Percentiles rank a stretch among this genome's conserved stretches.
Conservation (phyloP, 495 filamentous ascomycete genomes). For the Hypoxylon perforatum region DNA sequence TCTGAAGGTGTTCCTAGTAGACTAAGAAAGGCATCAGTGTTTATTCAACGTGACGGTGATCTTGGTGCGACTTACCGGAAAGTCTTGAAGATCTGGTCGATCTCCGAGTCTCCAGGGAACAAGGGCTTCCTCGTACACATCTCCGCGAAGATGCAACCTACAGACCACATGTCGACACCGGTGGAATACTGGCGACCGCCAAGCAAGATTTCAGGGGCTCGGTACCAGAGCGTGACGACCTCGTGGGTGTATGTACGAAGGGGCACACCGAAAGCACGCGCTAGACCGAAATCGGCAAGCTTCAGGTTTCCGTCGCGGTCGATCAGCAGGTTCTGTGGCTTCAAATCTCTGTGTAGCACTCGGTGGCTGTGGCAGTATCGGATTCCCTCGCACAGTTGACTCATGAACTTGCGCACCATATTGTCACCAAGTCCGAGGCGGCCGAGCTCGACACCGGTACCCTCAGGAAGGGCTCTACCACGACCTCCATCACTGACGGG, state of each 20-base stretch:
- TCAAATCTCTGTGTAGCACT: slow-evolving; percentile 93
- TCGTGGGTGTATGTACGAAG: slow-evolving; percentile 98
- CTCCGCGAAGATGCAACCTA: slow-evolving; percentile 98
- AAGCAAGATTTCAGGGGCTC: slow-evolving; percentile 96
- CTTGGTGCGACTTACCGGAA: slow-evolving; percentile 75
- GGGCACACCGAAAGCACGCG: slow-evolving; percentile 95
- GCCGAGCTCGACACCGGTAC: slow-evolving; percentile 71
- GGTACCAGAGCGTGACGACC: slow-evolving; percentile 98
- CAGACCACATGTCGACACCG: slow-evolving; percentile 99
- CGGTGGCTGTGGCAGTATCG: slow-evolving; percentile 97
- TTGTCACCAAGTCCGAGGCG: slow-evolving; percentile 82
- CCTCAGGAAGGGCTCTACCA: slow-evolving; percentile 88
- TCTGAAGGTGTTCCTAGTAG: slow-evolving; percentile 93
- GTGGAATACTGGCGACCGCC: slow-evolving; percentile 98
- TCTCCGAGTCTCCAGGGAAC: slow-evolving; percentile 98
- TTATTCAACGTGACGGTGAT: neutral
- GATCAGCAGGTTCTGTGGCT: slow-evolving; percentile 98
- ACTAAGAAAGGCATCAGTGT: slow-evolving; percentile 55
- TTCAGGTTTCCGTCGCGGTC: slow-evolving; percentile 95
- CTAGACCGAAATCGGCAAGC: slow-evolving; percentile 96
- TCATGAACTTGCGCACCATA: slow-evolving; percentile 99
- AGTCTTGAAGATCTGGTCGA: slow-evolving; percentile 99
- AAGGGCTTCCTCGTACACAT: slow-evolving; percentile 99
- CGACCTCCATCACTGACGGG: slow-evolving; percentile 90
- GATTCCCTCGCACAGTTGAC: slow-evolving; percentile 89